Evolutionary conservation across 257 asterid genomes (phyloP).

Genomic region (Cruciata laevipes): DNA sequence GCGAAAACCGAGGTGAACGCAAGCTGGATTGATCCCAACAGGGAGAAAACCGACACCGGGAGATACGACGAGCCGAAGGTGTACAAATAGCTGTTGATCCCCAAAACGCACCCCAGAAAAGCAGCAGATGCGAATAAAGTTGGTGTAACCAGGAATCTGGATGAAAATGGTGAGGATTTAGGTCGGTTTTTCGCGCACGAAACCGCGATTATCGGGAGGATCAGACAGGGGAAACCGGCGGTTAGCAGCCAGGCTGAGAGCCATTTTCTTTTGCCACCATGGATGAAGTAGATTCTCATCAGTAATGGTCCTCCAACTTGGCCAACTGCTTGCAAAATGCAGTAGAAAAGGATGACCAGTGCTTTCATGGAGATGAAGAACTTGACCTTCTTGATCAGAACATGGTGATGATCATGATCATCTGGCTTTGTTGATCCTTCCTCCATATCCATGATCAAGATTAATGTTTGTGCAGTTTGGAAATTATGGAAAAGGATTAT

Average conservation of each 20-base stretch:
- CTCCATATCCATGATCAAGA: not conserved
- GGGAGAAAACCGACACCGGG: conserved; percentile 28
- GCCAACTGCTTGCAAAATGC: conserved; percentile 18
- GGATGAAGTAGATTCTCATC: conserved; percentile 25
- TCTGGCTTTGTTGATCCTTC: not conserved
- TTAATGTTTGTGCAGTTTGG: no score
- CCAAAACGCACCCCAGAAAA: conserved; percentile 21
- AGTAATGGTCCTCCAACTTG: conserved; percentile 28
- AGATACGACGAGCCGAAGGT: conserved; percentile 27
- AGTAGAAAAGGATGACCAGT: conserved; percentile 19
- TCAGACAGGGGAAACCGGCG: conserved; percentile 28
- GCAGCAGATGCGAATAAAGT: conserved; percentile 11
- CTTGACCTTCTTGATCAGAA: conserved; percentile 2
- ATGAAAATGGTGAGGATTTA: not conserved
- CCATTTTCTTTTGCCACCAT: conserved; percentile 32
- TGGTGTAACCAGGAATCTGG: conserved; percentile 13
- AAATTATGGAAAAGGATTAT: no score
- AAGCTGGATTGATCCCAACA: conserved; percentile 21
- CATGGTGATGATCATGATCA: not conserved
- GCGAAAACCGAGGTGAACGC: conserved; percentile 28
- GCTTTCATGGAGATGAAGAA: conserved; percentile 13
- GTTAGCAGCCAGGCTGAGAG: conserved; percentile 27
- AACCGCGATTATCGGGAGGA: conserved; percentile 22
- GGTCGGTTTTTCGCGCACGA: not conserved
- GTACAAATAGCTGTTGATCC: conserved; percentile 27